Conservation (phyloP, 345 rosid genomes). For the Lepidium aucheri region DNA sequence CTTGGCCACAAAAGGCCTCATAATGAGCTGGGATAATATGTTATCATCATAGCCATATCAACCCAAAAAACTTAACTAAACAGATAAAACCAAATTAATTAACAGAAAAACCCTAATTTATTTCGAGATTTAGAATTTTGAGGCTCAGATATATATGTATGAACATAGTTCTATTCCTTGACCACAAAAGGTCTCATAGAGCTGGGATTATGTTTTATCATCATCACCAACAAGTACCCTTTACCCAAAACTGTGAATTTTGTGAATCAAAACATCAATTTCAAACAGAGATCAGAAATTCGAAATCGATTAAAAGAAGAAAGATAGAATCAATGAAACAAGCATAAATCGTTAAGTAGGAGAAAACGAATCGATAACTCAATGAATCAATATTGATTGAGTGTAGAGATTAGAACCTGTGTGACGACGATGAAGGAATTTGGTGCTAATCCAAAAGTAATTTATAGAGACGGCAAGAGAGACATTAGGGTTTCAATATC, state of each 20-base stretch:
- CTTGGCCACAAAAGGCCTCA: slow-evolving; percentile 39
- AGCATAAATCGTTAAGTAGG: neutral
- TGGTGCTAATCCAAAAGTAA: neutral
- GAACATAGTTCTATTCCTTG: slow-evolving; percentile 29
- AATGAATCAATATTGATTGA: neutral
- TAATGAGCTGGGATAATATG: slow-evolving; percentile 51
- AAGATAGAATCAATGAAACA: no score
- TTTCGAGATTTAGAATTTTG: neutral
- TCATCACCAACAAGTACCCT: slow-evolving; percentile 1
- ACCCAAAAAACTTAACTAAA: neutral
- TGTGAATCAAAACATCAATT: neutral
- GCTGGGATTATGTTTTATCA: slow-evolving; percentile 33
- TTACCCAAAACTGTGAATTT: neutral
- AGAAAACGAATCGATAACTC: neutral
- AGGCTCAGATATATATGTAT: slow-evolving; percentile 18
- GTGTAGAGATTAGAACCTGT: neutral
- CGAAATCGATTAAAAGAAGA: neutral
- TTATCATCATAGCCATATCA: slow-evolving; percentile 37
- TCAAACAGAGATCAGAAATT: neutral
- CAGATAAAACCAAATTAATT: neutral
- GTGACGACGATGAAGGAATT: neutral
- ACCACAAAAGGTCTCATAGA: slow-evolving; percentile 33
- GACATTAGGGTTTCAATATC: neutral
- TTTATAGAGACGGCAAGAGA: neutral
- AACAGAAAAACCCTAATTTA: neutral